Conservation (phyloP, 331 rosid genomes). For the Dryas integrifolia region DNA sequence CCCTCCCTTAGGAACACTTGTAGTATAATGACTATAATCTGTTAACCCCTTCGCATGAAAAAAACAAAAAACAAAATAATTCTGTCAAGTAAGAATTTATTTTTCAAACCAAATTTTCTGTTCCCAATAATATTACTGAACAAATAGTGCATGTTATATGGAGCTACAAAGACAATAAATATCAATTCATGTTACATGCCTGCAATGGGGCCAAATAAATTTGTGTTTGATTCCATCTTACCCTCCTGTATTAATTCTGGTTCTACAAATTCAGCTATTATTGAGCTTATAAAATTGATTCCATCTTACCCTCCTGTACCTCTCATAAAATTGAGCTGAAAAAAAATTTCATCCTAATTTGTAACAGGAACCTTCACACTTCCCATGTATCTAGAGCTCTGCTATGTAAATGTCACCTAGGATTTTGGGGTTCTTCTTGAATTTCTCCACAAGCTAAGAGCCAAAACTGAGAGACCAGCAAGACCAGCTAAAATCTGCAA, state of each 20-base stretch:
- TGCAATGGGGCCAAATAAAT: conserved; percentile 11
- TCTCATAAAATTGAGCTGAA: conserved; percentile 9
- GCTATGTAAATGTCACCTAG: conserved; percentile 29
- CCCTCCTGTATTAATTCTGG: conserved; percentile 5
- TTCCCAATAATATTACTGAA: neutral
- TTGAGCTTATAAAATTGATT: neutral
- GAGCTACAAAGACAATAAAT: conserved; percentile 1
- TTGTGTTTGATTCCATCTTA: conserved; percentile 27
- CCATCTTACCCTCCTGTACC: neutral
- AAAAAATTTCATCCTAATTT: conserved; percentile 16
- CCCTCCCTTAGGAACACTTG: too few species aligned
- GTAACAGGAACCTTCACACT: conserved; percentile 9
- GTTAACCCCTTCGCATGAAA: too few species aligned
- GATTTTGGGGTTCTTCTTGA: conserved; percentile 46
- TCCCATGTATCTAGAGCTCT: conserved; percentile 12
- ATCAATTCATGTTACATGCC: conserved; percentile 21
- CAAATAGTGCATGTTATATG: neutral
- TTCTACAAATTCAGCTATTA: conserved; percentile 2
- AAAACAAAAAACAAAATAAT: too few species aligned
- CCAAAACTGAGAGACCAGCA: conserved; percentile 59
- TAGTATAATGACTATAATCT: too few species aligned
- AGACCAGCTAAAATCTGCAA: conserved; percentile 71
- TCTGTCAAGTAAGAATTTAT: too few species aligned
- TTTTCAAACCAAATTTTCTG: neutral
- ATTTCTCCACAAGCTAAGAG: conserved; percentile 67